Base-by-base conservation (phyloP, 352 stramenopile species). In the Phytophthora agathidicida region DNA sequence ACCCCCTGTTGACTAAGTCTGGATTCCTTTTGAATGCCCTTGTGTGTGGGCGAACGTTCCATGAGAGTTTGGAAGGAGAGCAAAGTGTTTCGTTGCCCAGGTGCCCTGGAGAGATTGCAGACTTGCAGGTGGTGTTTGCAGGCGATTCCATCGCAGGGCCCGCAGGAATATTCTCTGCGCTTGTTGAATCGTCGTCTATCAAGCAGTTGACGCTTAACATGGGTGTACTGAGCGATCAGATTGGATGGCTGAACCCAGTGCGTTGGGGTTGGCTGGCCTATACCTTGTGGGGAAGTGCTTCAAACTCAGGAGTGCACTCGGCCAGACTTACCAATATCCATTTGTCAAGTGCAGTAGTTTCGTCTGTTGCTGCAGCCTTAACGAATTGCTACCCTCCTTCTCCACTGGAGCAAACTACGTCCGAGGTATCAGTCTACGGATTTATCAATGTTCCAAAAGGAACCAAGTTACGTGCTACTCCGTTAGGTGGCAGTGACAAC, bases 211-310 rank as follows among this genome's bases (percentile, higher is more conserved):
- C 32, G 13, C n/a, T 39, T 10, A 43, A 43, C 23, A 46, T 60
- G 39, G 52, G 52, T 2, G 26, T 17, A 17, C 32, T 60, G 7
- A 26, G 52, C 9, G 52, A 60, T 14, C 7, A 14, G 3, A 26
- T 32, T 10, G 10, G 22, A 20, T 60, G 23, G 31, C 20, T 60
- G 16, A 60, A 44, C 39, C 31, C 45, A 36, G 44, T 28, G 19
- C 52, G 44, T 1, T 60, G 52, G 52, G 26, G 52, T 3, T 60
- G 52, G 52, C 7, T 60, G 5, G 52, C 52, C 16, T 60, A 41
- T 31, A 42, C 52, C 14, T 30, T 60, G 20, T 60, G 52, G 52
- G 38, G 52, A 8, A 44, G 41, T 38, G 26, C 41, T 16, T 46
- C 41, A 30, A 52, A 46, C 5, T 22, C 31, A 0, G 45, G 41